A percentile compares a stretch with the other conserved stretches of the same genome.
Evolutionary conservation across 257 asterid genomes (phyloP).

Genomic region (Nicotiana knightiana): DNA sequence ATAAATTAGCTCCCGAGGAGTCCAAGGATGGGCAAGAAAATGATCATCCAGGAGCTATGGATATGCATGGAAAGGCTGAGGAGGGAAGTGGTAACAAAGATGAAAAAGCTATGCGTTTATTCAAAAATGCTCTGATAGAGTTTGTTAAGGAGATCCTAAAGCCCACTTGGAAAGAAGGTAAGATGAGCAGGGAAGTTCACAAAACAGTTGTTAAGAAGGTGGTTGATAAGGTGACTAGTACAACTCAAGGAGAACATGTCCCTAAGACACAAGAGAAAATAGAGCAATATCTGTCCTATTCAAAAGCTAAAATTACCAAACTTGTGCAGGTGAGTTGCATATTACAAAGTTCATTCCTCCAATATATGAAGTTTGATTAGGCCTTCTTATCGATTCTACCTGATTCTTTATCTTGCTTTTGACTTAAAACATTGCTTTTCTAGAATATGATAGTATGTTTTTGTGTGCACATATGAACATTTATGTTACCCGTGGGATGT

Average conservation of each 20-base stretch:
- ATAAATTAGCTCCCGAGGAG: slow-evolving; percentile 18
- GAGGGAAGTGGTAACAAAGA: slow-evolving; percentile 51
- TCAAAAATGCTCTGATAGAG: slow-evolving; percentile 76
- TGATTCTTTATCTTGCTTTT: not conserved
- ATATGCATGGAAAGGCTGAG: slow-evolving; percentile 44
- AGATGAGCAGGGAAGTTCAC: slow-evolving; percentile 88
- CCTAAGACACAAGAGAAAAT: slow-evolving; percentile 76
- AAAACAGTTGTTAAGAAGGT: slow-evolving; percentile 89
- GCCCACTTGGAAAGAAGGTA: slow-evolving; percentile 94
- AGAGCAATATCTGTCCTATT: slow-evolving; percentile 65
- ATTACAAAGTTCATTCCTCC: no score
- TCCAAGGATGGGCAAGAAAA: slow-evolving; percentile 34
- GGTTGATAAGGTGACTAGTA: slow-evolving; percentile 80
- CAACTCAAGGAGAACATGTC: slow-evolving; percentile 60
- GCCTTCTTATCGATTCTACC: not conserved
- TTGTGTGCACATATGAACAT: not conserved
- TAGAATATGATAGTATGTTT: not conserved
- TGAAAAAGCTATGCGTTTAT: slow-evolving; percentile 70
- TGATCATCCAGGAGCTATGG: slow-evolving; percentile 30
- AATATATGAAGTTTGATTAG: no score
- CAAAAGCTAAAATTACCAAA: slow-evolving; percentile 74
- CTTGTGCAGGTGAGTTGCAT: slow-evolving; percentile 68
- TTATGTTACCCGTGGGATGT: not conserved
- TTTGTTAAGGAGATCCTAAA: slow-evolving; percentile 80
- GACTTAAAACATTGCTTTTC: not conserved